Evolutionary conservation across 169 alveolate genomes (phyloP).

Genomic region (Plasmodium yoelii): DNA sequence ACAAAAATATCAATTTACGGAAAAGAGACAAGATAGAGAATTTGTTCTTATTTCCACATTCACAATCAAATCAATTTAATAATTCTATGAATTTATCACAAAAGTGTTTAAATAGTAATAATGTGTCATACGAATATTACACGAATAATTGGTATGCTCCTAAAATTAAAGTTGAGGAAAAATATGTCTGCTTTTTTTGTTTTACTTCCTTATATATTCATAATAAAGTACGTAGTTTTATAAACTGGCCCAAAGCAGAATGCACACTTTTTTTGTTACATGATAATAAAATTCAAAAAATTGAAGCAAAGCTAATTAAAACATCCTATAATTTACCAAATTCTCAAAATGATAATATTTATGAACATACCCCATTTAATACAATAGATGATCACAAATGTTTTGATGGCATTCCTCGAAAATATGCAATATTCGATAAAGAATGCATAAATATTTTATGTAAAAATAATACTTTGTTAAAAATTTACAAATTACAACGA

Average conservation of each 20-base stretch:
- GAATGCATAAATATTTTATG: constrained; percentile 36
- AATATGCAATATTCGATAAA: constrained; percentile 22
- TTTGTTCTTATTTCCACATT: not conserved
- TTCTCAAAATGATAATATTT: not conserved
- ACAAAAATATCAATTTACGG: not conserved
- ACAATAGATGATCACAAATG: constrained; percentile 25
- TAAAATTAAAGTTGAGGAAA: constrained; percentile 67
- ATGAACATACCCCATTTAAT: not conserved
- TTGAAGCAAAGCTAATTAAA: constrained; percentile 60
- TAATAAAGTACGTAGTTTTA: constrained; percentile 54
- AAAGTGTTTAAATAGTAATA: not conserved
- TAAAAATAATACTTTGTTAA: constrained; percentile 38
- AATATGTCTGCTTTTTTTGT: constrained; percentile 55
- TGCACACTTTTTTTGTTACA: constrained; percentile 48
- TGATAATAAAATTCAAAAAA: constrained; percentile 3
- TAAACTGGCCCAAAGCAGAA: constrained; percentile 73
- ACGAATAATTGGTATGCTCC: constrained; percentile 18
- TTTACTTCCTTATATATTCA: constrained; percentile 43
- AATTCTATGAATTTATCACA: not conserved
- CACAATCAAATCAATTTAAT: not conserved
- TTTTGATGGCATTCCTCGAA: constrained; percentile 53
- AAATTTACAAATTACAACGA: constrained; percentile 53
- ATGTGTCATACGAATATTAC: not conserved
- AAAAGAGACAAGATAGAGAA: not conserved
- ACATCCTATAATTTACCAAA: constrained; percentile 16